Conservation (phyloP, 768 basidiomycete genomes). For the Pleurotus ostreatus region DNA sequence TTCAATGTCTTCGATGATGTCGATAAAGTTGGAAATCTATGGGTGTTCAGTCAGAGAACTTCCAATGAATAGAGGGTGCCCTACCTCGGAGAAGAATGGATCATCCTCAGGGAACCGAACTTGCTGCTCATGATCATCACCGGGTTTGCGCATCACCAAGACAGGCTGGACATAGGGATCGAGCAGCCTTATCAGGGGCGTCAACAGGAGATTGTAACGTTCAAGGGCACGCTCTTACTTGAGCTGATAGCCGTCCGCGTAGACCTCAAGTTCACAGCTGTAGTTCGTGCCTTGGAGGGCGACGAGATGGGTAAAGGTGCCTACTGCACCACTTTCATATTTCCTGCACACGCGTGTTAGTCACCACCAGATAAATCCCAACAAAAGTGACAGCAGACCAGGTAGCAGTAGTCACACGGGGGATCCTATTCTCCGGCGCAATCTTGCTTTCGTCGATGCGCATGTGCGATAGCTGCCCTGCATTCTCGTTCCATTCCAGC, state of each 20-base stretch:
- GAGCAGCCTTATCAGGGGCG: constrained; percentile 50
- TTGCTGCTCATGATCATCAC: constrained; percentile 70
- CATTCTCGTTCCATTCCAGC: constrained; percentile 88
- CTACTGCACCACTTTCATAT: constrained; percentile 92
- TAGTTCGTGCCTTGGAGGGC: constrained; percentile 92
- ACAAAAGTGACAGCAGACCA: constrained; percentile 48
- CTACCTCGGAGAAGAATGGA: constrained; percentile 84
- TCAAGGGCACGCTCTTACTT: constrained; percentile 45
- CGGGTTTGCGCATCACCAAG: constrained; percentile 81
- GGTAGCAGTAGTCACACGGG: constrained; percentile 87
- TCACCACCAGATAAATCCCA: neutral
- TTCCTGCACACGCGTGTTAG: constrained; percentile 53
- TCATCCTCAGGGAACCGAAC: constrained; percentile 78
- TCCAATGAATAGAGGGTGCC: too few relatives aligned
- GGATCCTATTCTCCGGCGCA: constrained; percentile 84
- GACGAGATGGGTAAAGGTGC: constrained; percentile 85
- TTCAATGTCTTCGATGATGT: constrained; percentile 86
- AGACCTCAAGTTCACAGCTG: constrained; percentile 91
- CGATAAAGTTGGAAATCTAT: constrained; percentile 76
- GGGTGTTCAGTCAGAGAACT: neutral
- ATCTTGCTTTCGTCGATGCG: constrained; percentile 82
- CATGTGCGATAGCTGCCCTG: constrained; percentile 80
- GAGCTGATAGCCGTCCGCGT: constrained; percentile 87
- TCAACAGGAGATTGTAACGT: constrained; percentile 1
- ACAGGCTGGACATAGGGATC: constrained; percentile 94